Base-by-base conservation (phyloP, 305 asterid genomes). In the Euphrasia arctica region DNA sequence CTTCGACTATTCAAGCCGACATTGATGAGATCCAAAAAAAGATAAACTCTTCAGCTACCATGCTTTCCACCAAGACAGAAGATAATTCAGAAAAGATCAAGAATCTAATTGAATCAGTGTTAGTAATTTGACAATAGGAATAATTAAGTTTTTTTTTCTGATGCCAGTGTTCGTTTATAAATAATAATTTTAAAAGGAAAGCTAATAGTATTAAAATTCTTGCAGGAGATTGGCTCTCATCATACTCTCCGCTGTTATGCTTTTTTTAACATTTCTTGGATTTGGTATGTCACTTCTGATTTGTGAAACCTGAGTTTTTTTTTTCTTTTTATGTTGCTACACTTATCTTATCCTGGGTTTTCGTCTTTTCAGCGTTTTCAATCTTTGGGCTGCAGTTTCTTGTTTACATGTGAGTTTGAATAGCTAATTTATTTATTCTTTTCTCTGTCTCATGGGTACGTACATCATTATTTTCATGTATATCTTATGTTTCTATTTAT, bases 201-300 rank as follows among this genome's bases (percentile, higher is more conserved):
- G 71, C 7, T 62, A 18, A 29, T 57, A 55, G 22, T 18, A 18
- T 36, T 36, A 42, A 15, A 74, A 0, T 36, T 72, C 66, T 69
- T 86, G 82, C 90, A 91, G 98, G 95, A 77, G 95, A 75, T 65
- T 83, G 83, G 89, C 93, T 65, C 95, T 92, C 52, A 89, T 92
- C 72, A 9, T 92, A 52, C 87, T 89, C 52, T 83, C 98, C 9
- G 96, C 95, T 0, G 82, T 81, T 47, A 89, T 92, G 96, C 95
- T 92, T 67, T 74, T 85, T 48, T 62, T 92, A 55, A 82, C 96
- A 10, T 89, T 87, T 67, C 82, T 92, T 63, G 98, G 97, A 76
- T 85, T 92, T 41, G 89, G 98, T 91, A 80, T 67, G 79, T 54
- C 52, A 63, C 18, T 54, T 66, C 54, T 18, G 0, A 9, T 54